Evolutionary conservation across 2,329 filamentous ascomycete species (phyloP), one percentile per base, ranked within the genome.

Genomic region (Ophiostoma australiae): DNA sequence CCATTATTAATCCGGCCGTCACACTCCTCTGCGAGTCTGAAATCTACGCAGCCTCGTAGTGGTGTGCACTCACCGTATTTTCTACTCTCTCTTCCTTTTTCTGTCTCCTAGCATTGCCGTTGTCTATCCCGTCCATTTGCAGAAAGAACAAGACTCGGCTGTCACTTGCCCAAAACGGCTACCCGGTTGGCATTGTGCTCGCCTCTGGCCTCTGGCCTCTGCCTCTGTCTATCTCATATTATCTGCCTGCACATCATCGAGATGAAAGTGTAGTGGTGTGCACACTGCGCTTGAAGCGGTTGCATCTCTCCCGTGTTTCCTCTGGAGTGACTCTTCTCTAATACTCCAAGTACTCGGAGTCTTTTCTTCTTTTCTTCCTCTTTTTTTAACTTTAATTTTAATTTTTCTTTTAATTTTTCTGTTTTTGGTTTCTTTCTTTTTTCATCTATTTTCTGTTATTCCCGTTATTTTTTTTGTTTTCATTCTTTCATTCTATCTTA

Each of bases 101-200:
- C 52, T 58, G 23, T 27, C 17, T 48, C 3, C 27, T 3, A 31
- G 27, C 27, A 31, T 31, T 39, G 1, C 13, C 13, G 37, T 11
- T 6, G 27, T 31, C 27, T 31, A 31, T 31, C 37, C 37, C 13
- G 7, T 39, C 13, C 37, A 6, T 39, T 39, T 39, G 0, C 1
- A 39, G n/a, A 31, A 31, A 31, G 27, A 31, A 31, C 27, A 41
- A 10, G 13, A 41, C 39, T n/a, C 44, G 52, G 52, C 23, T 58
- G 52, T 13, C 52, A 48, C 44, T 48, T 58, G 15, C 52, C 52
- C 23, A 31, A 58, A 58, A 58, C 52, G 52, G 52, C 52, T 58
- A 58, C 23, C 52, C 52, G 52, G 52, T 48, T 48, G 44, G 6
- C 17, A 48, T 44, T 48, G 44, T n/a, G 10, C 37, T 39, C 37